Percentiles rank a stretch among this genome's conserved stretches.
Evolutionary conservation across 306 rosid genomes (phyloP).

Genomic region (Fragaria ananassa): DNA sequence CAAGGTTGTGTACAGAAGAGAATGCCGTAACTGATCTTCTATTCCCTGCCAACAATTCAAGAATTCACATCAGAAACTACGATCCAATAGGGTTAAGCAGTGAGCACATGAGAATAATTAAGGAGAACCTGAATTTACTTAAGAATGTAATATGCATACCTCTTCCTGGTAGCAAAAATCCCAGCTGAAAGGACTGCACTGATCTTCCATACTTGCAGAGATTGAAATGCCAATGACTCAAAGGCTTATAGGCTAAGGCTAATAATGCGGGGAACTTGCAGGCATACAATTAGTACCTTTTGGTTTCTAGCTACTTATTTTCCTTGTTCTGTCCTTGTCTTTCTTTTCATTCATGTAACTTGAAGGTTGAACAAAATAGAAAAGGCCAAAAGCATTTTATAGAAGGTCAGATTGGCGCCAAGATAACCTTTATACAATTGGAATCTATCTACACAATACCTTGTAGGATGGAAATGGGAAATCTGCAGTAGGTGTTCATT

Average conservation of each 20-base stretch:
- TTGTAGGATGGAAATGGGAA: constrained; percentile 46
- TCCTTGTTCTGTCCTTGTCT: constrained; percentile 11
- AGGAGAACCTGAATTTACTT: not conserved
- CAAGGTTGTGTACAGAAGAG: constrained; percentile 54
- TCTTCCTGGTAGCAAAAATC: constrained; percentile 58
- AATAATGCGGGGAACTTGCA: not conserved
- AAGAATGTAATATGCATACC: constrained; percentile 20
- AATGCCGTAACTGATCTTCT: constrained; percentile 51
- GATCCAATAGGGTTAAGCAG: not conserved
- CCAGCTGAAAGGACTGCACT: constrained; percentile 60
- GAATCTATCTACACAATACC: constrained; percentile 13
- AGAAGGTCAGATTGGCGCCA: constrained; percentile 20
- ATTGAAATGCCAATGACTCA: constrained; percentile 6
- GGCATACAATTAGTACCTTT: constrained; percentile 5
- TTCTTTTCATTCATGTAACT: constrained; percentile 33
- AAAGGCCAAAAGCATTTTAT: constrained; percentile 38
- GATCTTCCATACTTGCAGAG: constrained; percentile 55
- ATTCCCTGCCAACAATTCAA: constrained; percentile 47
- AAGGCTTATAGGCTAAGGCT: not conserved
- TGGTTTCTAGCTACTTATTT: constrained; percentile 19
- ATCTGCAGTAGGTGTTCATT: constrained; percentile 24
- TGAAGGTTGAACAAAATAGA: constrained; percentile 37
- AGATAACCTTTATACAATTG: constrained; percentile 33
- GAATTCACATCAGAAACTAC: not conserved
- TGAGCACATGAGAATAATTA: too few relatives aligned